Conservation (phyloP, 148 eudicot genomes). For the Diospyros lotus region DNA sequence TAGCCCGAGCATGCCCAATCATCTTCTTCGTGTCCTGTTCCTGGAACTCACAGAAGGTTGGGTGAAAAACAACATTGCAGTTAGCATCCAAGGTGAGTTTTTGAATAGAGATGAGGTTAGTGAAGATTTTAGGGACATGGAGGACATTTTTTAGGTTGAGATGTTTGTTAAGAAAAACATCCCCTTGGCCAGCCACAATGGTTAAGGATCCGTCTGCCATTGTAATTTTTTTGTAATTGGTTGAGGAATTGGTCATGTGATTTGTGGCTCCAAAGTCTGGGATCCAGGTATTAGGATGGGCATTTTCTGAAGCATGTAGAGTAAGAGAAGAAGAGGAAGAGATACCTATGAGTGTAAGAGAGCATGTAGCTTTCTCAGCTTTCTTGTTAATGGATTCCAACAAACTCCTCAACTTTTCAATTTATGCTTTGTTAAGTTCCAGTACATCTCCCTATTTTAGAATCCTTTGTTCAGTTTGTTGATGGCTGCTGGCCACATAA, state of each 20-base stretch:
- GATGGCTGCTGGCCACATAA: too few relatives aligned
- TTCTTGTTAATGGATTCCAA: too few relatives aligned
- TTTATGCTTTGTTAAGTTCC: too few relatives aligned
- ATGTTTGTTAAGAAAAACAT: not conserved
- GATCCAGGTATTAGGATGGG: not conserved
- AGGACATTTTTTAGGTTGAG: not conserved
- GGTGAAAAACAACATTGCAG: not conserved
- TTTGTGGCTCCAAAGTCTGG: not conserved
- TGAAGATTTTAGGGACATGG: not conserved
- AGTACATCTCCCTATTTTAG: too few relatives aligned
- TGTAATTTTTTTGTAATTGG: slow-evolving; percentile 1
- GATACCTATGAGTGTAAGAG: too few relatives aligned
- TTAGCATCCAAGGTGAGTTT: slow-evolving; percentile 1
- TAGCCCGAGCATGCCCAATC: slow-evolving; percentile 11
- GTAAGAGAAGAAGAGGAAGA: not conserved
- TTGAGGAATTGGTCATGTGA: slow-evolving; percentile 3
- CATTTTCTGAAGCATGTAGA: not conserved
- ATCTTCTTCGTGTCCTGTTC: not conserved
- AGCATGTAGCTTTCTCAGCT: too few relatives aligned
- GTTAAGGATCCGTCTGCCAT: not conserved
- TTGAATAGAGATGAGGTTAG: not conserved
- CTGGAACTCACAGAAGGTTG: not conserved
- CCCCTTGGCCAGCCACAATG: not conserved
- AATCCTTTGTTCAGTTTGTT: too few relatives aligned
- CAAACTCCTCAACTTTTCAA: too few relatives aligned